phyloP scores from a whole-genome alignment of 768 basidiomycete genomes.

The Amyloporia xantha region DNA sequence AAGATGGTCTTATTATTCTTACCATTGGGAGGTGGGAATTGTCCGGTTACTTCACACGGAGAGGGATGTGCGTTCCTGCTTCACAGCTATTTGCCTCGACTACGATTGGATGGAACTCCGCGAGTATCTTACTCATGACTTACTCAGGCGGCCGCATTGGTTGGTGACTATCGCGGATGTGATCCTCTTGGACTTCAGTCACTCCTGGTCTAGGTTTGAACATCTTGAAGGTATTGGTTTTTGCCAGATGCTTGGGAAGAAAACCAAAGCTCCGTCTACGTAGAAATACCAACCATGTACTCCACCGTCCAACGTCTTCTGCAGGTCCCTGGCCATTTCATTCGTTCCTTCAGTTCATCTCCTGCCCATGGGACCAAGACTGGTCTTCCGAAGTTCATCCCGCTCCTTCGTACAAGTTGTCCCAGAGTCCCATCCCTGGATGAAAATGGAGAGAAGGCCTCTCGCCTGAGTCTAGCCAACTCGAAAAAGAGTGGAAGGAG shows the following conservation, averaged over 20 bases:
- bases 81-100: neutral
- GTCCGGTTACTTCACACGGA: no score
- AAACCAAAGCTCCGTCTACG: no score
- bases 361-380: neutral
- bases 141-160: neutral
- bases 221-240: no score
- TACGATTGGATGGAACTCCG: neutral
- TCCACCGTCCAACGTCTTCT: conserved; percentile 1
- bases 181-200: neutral
- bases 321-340: neutral
- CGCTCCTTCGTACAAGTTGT: conserved; percentile 26
- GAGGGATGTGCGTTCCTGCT: no score
- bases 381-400: conserved; percentile 7
- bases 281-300: no score
- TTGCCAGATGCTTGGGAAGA: no score
- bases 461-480: conserved; percentile 11
- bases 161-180: neutral
- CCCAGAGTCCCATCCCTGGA: conserved; percentile 31
- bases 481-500: conserved; percentile 24
- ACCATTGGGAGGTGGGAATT: no score
- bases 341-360: conserved; percentile 1
- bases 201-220: neutral
- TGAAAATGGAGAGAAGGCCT: conserved; percentile 40
- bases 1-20: neutral
- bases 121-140: neutral